Evolutionary conservation across 73 alveolate genomes (phyloP).

Genomic region (Stentor roeselii): DNA sequence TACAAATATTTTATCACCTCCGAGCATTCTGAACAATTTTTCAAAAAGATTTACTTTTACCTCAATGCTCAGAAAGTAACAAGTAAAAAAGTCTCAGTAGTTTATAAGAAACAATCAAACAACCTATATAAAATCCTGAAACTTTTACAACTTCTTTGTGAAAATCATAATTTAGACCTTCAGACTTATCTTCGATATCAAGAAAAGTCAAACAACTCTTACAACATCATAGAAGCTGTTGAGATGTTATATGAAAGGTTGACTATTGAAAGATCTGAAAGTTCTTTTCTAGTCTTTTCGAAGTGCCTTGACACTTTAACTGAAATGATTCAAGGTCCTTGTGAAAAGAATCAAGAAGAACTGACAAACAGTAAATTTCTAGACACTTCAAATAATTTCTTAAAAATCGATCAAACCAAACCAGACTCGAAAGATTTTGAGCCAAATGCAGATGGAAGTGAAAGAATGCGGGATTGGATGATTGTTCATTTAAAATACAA

Average conservation of each 20-base stretch:
- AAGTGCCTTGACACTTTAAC: conserved; percentile 50
- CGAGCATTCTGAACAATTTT: conserved; percentile 46
- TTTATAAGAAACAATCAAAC: conserved; percentile 32
- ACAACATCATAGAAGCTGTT: conserved; percentile 40
- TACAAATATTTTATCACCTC: conserved; percentile 37
- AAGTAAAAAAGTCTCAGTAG: conserved; percentile 34
- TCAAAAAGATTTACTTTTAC: conserved; percentile 25
- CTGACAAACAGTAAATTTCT: conserved; percentile 45
- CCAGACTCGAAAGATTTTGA: neutral
- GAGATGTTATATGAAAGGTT: conserved; percentile 26
- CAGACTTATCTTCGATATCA: conserved; percentile 47
- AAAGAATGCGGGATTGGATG: conserved; percentile 37
- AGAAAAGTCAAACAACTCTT: conserved; percentile 48
- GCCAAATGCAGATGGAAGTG: neutral
- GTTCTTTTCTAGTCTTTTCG: conserved; percentile 33
- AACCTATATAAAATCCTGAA: conserved; percentile 27
- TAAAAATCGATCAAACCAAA: conserved; percentile 26
- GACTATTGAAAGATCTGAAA: neutral
- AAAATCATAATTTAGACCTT: conserved; percentile 45
- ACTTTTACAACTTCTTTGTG: conserved; percentile 45
- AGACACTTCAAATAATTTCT: conserved; percentile 46
- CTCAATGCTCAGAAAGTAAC: conserved; percentile 10
- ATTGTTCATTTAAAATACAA: conserved; percentile 53
- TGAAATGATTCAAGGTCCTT: conserved; percentile 58
- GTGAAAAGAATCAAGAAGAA: conserved; percentile 49